A percentile compares a stretch with the other conserved stretches of the same genome.
These are phyloP conservation scores for Penicillium pancosmium DNA, from an alignment of 495 filamentous ascomycete species.

Conservation along the genomic window DNA sequence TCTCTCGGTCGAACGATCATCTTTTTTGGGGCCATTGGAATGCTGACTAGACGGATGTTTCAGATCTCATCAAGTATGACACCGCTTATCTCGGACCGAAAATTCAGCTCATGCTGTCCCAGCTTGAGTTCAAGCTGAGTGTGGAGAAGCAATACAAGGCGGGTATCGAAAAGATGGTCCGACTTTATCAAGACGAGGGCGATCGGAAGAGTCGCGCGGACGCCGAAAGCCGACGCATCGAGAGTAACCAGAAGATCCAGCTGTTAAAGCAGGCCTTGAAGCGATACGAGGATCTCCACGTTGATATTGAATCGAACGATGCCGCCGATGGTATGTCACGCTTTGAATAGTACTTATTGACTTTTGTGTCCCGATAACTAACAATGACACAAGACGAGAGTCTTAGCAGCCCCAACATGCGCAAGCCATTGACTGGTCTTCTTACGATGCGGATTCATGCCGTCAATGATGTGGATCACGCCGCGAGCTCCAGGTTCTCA, in stretches of 20 bases:
- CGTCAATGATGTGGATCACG: constrained; percentile 94
- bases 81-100: constrained; percentile 93
- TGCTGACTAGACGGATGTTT: constrained; percentile 16
- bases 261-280: constrained; percentile 93
- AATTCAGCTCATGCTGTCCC: constrained; percentile 98
- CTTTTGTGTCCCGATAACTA: not conserved
- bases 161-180: constrained; percentile 99
- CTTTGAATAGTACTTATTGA: not conserved
- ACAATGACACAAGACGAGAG: constrained; percentile 79
- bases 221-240: constrained; percentile 83
- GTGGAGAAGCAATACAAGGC: constrained; percentile 99
- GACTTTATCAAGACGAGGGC: constrained; percentile 96
- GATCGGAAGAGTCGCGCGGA: constrained; percentile 93
- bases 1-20: not conserved
- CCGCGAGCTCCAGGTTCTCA: constrained; percentile 80
- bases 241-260: constrained; percentile 98
- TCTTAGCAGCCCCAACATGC: constrained; percentile 89
- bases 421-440: constrained; percentile 89
- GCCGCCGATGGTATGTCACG: constrained; percentile 73
- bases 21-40: constrained; percentile 11
- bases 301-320: constrained; percentile 86
- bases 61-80: constrained; percentile 99
- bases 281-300: constrained; percentile 95
- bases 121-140: constrained; percentile 97
- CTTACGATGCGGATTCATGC: constrained; percentile 83